Percentiles rank a stretch among this genome's conserved stretches.
phyloP scores from a whole-genome alignment of 345 rosid genomes.

The Syzygium aromaticum region DNA sequence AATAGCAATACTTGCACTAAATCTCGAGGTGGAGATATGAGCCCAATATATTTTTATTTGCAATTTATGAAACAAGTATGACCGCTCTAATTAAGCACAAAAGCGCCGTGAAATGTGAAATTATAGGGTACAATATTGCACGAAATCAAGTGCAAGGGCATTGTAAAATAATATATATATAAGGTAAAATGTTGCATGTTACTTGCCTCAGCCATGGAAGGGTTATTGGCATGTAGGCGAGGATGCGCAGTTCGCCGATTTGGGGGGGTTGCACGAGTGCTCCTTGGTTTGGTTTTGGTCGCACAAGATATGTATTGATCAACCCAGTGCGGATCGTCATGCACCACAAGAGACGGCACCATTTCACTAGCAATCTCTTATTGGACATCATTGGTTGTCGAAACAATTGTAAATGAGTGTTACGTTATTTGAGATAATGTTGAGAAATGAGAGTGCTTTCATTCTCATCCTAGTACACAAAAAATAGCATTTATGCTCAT shows the following conservation, averaged over 20 bases:
- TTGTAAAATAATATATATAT: no score
- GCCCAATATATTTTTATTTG: no score
- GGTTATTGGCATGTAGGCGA: no score
- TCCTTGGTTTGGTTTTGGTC: constrained; percentile 23
- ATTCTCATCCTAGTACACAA: neutral
- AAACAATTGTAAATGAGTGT: neutral
- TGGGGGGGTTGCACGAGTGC: constrained; percentile 55
- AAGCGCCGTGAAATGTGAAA: no score
- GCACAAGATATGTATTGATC: neutral
- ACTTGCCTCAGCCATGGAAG: no score
- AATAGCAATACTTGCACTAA: no score
- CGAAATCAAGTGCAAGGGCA: no score
- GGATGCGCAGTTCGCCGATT: constrained; percentile 27
- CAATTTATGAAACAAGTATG: no score
- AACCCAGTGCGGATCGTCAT: neutral
- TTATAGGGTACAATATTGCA: no score
- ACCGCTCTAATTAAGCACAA: no score
- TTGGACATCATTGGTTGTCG: neutral
- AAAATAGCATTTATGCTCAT: neutral
- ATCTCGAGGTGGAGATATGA: no score
- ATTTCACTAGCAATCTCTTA: neutral
- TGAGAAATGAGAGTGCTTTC: neutral
- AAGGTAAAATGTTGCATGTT: no score
- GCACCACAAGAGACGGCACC: neutral
- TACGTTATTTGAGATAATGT: neutral